phyloP scores from a whole-genome alignment of 371 early-diverging fungal genomes.

The Apophysomyces trapeziformis region DNA sequence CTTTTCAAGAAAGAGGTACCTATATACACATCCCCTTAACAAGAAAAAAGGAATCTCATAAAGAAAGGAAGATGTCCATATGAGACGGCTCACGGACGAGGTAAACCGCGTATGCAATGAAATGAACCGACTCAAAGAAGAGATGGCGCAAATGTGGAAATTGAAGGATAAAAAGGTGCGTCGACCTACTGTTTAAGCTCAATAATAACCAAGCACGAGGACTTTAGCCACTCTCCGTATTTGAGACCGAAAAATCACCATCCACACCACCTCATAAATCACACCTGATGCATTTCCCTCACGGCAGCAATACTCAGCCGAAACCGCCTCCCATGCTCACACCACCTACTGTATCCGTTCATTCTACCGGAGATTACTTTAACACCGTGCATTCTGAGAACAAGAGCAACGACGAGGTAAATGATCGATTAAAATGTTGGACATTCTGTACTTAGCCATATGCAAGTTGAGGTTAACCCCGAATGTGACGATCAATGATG shows the following conservation, averaged over 20 bases:
- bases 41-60: not conserved
- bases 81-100: conserved; percentile 61
- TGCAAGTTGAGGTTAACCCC: conserved; percentile 25
- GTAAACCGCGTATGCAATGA: conserved; percentile 54
- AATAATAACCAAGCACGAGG: not conserved
- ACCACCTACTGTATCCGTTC: conserved; percentile 21
- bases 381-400: conserved; percentile 1
- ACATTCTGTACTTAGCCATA: not conserved
- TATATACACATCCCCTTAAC: not conserved
- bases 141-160: conserved; percentile 58
- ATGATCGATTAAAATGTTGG: not conserved
- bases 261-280: conserved; percentile 22
- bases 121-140: conserved; percentile 55
- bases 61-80: conserved; percentile 44
- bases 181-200: not conserved
- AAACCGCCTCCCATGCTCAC: conserved; percentile 19
- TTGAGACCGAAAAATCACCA: conserved; percentile 27
- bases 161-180: conserved; percentile 66
- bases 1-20: conserved; percentile 64
- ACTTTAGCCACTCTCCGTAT: conserved; percentile 17
- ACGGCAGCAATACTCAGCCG: not conserved
- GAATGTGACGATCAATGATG: conserved; percentile 55
- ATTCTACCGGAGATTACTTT: conserved; percentile 9
- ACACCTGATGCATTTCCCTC: conserved; percentile 13
- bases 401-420: conserved; percentile 15